Evolutionary conservation across 192 early-diverging fungal species (phyloP), one percentile per base, ranked within the genome.

Genomic region (Coemansia sp.): DNA sequence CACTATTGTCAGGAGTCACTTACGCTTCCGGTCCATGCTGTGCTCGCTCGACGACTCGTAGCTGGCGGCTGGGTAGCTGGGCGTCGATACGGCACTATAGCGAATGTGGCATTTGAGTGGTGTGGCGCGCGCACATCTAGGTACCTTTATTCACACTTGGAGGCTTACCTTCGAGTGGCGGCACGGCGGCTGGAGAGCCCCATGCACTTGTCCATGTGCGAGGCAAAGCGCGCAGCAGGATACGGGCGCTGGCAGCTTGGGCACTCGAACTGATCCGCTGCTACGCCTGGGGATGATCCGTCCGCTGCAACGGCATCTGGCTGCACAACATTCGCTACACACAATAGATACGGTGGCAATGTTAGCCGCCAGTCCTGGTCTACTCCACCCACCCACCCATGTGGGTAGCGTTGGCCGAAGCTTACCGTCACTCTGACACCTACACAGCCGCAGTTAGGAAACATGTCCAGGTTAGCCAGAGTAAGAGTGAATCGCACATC

Each of bases 191-290:
- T 78, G 52, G 72, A 72, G 34, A 96, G 75, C 8, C 94, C 94
- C 62, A 96, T 80, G 83, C 94, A 96, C 66, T 95, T 96, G 83
- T 95, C 93, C 42, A 96, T 83, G 71, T 96, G 94, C 31, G 93
- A 86, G 5, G 94, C 94, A 72, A 93, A 96, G 68, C 94, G 85
- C 37, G 86, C 83, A n/a, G 91, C 90, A 23, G 94, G 90, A 70
- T 87, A 93, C 35, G 79, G 76, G 31, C 84, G 82, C 62, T 89
- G 82, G 83, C 94, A 96, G 74, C 87, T 90, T 31, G 88, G 86
- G 69, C 94, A 96, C 43, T 93, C 87, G 62, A 88, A 92, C 42
- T 85, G 84, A 20, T 85, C 82, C 7, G 76, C 57, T 48, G 35
- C 48, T 18, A 73, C 86, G 80, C 38, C 35, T 37, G 33, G 69